Base-by-base conservation (phyloP, 352 stramenopile species). In the Globisporangium uncinulatum region DNA sequence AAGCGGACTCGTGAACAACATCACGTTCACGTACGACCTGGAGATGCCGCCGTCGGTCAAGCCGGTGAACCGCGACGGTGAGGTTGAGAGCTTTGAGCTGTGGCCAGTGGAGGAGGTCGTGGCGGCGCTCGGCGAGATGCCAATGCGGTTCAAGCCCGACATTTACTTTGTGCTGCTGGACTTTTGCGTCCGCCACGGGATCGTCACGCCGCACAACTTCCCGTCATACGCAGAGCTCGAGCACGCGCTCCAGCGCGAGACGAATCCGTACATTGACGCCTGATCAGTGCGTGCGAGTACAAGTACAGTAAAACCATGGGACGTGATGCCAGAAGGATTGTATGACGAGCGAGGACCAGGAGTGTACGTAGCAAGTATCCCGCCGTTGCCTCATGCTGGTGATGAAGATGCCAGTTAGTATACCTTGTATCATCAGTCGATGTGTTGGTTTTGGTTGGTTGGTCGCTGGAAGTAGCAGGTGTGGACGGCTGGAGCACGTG, bases 21-120 rank as follows among this genome's bases (percentile, higher is more conserved):
- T 67, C 10, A 89, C 89, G 81, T 73, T 87, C 53, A 63, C 83
- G 21, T 91, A 74, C 49, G 81, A 91, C 51, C 56, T 89, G 45
- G 76, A 84, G 50, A 45, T 91, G 29, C 73, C 81, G 17, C 14
- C 13, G 0, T 58, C 60, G 11, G 48, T 83, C 44, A 46, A 57
- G 29, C 78, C 74, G 13, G 56, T 55, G 19, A 89, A 84, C 51
- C 57, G 69, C 44, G 81, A 88, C 54, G 65, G 71, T 19, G 81
- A 91, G 51, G 81, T 91, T 41, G 74, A 85, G 57, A 61, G 55
- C 24, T 91, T 91, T 49, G 71, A 81, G 42, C 61, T 85, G 21
- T 79, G 79, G 63, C 44, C 62, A 0, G 64, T 88, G 1, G 42
- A 60, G 0, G 70, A 84, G 29, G 61, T 73, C 17, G 37, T 87